These are phyloP conservation scores for Cutaneotrichosporon curvatum DNA, from an alignment of 1,284 basidiomycete species.

Conservation along the genomic window DNA sequence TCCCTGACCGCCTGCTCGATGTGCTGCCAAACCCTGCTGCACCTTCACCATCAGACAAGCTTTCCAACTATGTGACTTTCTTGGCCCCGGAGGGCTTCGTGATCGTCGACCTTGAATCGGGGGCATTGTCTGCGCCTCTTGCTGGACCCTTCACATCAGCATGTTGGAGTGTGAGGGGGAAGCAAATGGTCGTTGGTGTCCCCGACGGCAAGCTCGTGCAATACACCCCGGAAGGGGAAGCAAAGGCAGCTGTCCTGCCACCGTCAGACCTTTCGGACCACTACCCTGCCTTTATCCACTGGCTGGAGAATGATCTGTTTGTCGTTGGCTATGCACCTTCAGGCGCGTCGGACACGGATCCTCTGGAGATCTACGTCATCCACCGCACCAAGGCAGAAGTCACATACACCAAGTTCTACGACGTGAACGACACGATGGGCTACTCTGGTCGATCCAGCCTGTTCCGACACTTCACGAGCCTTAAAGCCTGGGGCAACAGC, in stretches of 20 bases:
- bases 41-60: slow-evolving; percentile 18
- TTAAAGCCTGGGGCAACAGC: slow-evolving; percentile 42
- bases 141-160: slow-evolving; percentile 38
- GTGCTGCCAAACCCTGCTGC: slow-evolving; percentile 48
- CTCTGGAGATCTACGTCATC: slow-evolving; percentile 39
- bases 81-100: slow-evolving; percentile 38
- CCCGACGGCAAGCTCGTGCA: slow-evolving; percentile 47
- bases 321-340: slow-evolving; percentile 48
- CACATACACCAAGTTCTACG: slow-evolving; percentile 44
- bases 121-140: slow-evolving; percentile 21
- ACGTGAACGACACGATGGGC: slow-evolving; percentile 45
- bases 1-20: slow-evolving; percentile 35
- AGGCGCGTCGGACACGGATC: slow-evolving; percentile 38
- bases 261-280: slow-evolving; percentile 39
- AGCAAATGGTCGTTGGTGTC: slow-evolving; percentile 52
- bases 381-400: slow-evolving; percentile 34
- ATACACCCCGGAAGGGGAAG: slow-evolving; percentile 50
- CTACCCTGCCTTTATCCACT: slow-evolving; percentile 44
- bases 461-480: slow-evolving; percentile 42
- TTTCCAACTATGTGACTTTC: slow-evolving; percentile 41
- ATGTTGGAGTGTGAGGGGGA: slow-evolving; percentile 54
- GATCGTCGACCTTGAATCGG: slow-evolving; percentile 34
- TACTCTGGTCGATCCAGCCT: slow-evolving; percentile 31
- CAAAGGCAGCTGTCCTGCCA: slow-evolving; percentile 47
- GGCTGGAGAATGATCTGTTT: slow-evolving; percentile 54